Evolutionary conservation across 129 eudicot genomes (phyloP).

Genomic region (Arctium lappa): DNA sequence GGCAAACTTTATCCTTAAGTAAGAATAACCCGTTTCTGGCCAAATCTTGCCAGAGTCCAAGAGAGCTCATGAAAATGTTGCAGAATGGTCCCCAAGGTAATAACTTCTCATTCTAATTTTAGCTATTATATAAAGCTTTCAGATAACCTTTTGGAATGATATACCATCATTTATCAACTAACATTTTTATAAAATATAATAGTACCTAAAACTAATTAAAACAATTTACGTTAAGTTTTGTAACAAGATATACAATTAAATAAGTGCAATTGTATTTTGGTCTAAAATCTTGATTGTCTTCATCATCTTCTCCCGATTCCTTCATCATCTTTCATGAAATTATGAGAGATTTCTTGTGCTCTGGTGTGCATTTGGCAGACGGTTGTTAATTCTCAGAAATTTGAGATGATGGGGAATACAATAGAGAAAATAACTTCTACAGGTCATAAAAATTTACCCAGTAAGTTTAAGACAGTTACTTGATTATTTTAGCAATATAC

Average conservation of each 20-base stretch:
- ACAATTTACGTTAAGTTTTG: background rate
- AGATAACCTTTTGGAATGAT: background rate
- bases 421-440: background rate
- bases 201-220: background rate
- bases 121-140: background rate
- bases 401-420: background rate
- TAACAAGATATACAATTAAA: background rate
- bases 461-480: background rate
- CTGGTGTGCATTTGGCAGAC: background rate
- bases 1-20: background rate
- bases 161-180: background rate
- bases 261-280: no score
- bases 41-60: background rate
- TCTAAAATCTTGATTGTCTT: background rate
- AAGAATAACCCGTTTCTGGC: background rate
- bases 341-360: background rate
- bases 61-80: background rate
- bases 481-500: background rate
- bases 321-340: background rate
- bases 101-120: background rate
- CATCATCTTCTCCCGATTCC: background rate
- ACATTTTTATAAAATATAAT: background rate
- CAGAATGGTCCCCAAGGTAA: background rate
- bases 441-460: background rate
- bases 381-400: background rate